Conservation (phyloP, 2,329 filamentous ascomycete genomes). For the Penicillium vulpinum region DNA sequence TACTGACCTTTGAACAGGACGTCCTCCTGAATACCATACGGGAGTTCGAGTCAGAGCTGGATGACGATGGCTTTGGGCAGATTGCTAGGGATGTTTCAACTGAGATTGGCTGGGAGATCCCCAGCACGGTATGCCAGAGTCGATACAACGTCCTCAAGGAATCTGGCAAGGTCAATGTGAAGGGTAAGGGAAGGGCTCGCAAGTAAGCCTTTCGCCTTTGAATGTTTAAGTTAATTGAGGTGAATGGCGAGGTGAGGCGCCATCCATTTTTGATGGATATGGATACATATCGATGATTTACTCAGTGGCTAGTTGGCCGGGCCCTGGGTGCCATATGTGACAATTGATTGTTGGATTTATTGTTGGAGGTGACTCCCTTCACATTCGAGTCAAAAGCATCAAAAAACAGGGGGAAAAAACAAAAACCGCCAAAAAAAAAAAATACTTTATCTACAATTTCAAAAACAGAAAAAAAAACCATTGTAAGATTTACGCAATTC, state of each 20-base stretch:
- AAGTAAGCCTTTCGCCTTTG: not conserved
- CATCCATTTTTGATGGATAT: not conserved
- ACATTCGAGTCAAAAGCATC: not conserved
- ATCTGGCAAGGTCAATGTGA: not conserved
- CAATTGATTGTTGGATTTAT: not conserved
- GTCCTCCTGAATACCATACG: not conserved
- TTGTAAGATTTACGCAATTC: not conserved
- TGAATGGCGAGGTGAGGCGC: not conserved
- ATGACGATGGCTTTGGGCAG: not conserved
- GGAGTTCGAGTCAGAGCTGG: not conserved
- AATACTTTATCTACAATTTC: not conserved
- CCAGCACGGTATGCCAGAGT: not conserved
- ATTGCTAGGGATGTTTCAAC: not conserved
- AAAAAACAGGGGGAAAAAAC: not conserved
- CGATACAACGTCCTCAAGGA: not conserved
- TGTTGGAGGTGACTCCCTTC: not conserved
- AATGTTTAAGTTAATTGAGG: not conserved
- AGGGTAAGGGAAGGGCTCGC: not conserved
- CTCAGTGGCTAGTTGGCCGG: not conserved
- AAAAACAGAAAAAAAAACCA: not conserved
- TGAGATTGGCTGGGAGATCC: not conserved
- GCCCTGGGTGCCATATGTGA: not conserved
- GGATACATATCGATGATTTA: not conserved
- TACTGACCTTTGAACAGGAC: not conserved
- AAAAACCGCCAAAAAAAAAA: not conserved